Conservation (phyloP, 164 flowering plant genomes). For the Chloranthus sessilifolius region DNA sequence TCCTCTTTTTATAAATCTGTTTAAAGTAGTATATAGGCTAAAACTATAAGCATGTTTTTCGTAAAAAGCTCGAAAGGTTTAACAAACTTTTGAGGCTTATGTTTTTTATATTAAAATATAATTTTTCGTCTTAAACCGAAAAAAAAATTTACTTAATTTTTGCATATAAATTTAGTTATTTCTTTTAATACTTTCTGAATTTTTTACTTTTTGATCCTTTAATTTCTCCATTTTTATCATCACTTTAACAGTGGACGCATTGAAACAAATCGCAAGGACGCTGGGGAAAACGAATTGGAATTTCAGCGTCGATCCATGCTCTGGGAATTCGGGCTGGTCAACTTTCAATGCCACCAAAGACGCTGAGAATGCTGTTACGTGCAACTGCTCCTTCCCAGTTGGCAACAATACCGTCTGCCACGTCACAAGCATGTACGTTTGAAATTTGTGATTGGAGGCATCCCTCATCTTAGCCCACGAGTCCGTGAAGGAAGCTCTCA, state of each 20-base stretch:
- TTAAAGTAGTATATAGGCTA: no score
- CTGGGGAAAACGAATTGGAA: conserved; percentile 53
- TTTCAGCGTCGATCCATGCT: conserved; percentile 59
- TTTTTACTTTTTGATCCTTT: background rate
- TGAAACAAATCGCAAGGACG: conserved; percentile 29
- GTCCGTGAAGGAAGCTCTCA: no score
- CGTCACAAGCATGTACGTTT: conserved; percentile 45
- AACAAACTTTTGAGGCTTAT: background rate
- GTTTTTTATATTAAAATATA: background rate
- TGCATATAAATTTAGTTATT: background rate
- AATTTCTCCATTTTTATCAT: no score
- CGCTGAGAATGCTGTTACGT: conserved; percentile 29
- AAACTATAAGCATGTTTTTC: no score
- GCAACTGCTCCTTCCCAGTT: conserved; percentile 46
- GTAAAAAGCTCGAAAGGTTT: no score
- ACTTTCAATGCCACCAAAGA: background rate
- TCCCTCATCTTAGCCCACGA: no score
- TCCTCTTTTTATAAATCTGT: no score
- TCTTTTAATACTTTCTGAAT: background rate
- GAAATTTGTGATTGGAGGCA: no score
- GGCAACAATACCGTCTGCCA: conserved; percentile 39
- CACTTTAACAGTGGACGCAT: conserved; percentile 28
- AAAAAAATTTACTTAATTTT: background rate
- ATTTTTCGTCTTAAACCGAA: background rate
- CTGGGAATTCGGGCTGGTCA: conserved; percentile 25